Evolutionary conservation across 495 filamentous ascomycete species (phyloP).

Genomic region (Neurospora sp.): DNA sequence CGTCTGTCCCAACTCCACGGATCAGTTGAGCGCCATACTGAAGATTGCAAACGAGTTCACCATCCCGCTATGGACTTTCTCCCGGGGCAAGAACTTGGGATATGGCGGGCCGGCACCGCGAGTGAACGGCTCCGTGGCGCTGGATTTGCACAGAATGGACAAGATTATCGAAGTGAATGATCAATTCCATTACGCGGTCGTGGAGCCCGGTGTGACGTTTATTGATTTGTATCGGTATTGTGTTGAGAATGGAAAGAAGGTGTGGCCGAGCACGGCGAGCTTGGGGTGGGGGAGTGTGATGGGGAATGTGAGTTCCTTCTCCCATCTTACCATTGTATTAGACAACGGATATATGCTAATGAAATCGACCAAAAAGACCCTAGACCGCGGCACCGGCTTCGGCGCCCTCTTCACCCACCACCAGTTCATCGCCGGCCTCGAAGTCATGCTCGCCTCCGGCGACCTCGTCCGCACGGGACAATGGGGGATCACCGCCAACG

Average conservation of each 20-base stretch:
- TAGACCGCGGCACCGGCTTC: constrained; percentile 36
- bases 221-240: constrained; percentile 44
- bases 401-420: constrained; percentile 40
- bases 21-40: constrained; percentile 35
- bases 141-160: constrained; percentile 49
- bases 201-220: constrained; percentile 48
- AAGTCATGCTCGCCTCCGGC: constrained; percentile 40
- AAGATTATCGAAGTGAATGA: constrained; percentile 46
- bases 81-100: constrained; percentile 42
- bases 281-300: constrained; percentile 49
- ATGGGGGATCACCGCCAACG: constrained; percentile 29
- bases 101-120: constrained; percentile 49
- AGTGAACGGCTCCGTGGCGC: constrained; percentile 40
- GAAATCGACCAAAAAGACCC: constrained; percentile 12
- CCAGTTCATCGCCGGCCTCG: constrained; percentile 37
- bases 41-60: constrained; percentile 29
- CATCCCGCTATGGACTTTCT: constrained; percentile 44
- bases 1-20: constrained; percentile 27
- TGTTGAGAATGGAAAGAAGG: constrained; percentile 34
- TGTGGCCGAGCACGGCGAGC: constrained; percentile 45
- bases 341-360: not conserved
- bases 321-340: not conserved
- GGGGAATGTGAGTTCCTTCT: constrained; percentile 38
- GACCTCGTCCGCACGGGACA: constrained; percentile 41
- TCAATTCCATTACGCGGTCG: constrained; percentile 42